A percentile compares a stretch with the other conserved stretches of the same genome.
Conservation (phyloP, 441 rosid genomes). For the Syzygium syzygioides region DNA sequence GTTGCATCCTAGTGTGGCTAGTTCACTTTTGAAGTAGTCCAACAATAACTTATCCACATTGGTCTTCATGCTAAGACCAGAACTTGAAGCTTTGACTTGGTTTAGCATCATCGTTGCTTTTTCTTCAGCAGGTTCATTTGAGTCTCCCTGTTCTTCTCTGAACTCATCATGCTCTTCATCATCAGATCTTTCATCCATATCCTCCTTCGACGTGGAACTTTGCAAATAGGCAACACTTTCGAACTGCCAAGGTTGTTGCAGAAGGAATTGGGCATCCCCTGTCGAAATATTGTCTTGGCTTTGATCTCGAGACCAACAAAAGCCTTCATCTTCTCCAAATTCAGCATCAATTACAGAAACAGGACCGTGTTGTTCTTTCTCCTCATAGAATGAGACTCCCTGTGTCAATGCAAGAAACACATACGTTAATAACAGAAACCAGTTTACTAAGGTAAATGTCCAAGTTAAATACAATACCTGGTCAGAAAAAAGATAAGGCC, state of each 20-base stretch:
- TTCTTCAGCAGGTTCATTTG: conserved; percentile 21
- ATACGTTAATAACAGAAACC: not conserved
- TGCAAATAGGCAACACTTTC: not conserved
- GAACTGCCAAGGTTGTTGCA: not conserved
- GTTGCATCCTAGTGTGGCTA: conserved; percentile 7
- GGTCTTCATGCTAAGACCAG: conserved; percentile 8
- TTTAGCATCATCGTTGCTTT: conserved; percentile 37
- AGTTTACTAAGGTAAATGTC: not conserved
- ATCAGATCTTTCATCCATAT: not conserved
- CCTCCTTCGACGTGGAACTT: not conserved
- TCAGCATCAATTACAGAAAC: conserved; percentile 38
- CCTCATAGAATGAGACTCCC: conserved; percentile 23
- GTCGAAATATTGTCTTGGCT: conserved; percentile 16
- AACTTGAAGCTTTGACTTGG: conserved; percentile 29
- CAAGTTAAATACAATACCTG: not conserved
- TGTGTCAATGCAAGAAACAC: conserved; percentile 20
- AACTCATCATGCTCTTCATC: conserved; percentile 15
- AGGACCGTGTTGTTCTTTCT: conserved; percentile 42
- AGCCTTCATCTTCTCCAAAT: conserved; percentile 34
- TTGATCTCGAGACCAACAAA: conserved; percentile 27
- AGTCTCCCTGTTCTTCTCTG: conserved; percentile 26
- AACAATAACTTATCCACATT: conserved; percentile 25
- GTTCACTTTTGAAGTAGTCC: conserved; percentile 56
- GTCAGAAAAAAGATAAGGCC: not conserved
- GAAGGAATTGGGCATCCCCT: not conserved